Conservation (phyloP, 106 monocot genomes). For the Platanthera zijinensis region DNA sequence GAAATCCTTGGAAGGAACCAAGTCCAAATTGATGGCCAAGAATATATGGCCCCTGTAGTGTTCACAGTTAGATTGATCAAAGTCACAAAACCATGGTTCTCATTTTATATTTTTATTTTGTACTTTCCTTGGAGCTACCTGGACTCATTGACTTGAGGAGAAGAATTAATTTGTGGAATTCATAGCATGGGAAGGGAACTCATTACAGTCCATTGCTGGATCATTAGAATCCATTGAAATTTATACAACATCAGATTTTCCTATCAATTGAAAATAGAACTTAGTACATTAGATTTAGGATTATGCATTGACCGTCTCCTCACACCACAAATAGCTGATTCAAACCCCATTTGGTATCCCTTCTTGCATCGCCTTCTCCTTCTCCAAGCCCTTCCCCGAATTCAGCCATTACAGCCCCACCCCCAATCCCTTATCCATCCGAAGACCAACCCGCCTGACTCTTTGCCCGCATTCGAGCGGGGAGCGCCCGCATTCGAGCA, state of each 20-base stretch:
- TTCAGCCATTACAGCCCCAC: too few relatives aligned
- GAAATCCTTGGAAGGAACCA: conserved; percentile 5
- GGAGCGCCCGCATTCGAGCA: too few relatives aligned
- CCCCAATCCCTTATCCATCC: too few relatives aligned
- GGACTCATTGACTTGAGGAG: conserved; percentile 33
- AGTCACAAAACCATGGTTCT: not conserved
- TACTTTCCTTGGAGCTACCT: conserved; percentile 16
- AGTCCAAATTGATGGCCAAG: conserved; percentile 9
- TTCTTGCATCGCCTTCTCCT: too few relatives aligned
- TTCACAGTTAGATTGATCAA: not conserved
- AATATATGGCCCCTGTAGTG: conserved; percentile 4
- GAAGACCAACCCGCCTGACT: too few relatives aligned
- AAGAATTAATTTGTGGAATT: conserved; percentile 43
- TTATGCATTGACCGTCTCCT: not conserved
- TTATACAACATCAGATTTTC: conserved; percentile 36
- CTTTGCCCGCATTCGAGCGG: too few relatives aligned
- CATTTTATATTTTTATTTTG: not conserved
- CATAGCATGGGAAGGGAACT: conserved; percentile 20
- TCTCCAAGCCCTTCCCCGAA: too few relatives aligned
- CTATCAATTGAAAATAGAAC: conserved; percentile 9
- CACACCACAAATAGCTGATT: too few relatives aligned
- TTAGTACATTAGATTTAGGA: not conserved
- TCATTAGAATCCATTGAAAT: conserved; percentile 23
- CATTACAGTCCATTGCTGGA: conserved; percentile 12
- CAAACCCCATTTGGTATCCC: too few relatives aligned